Conservation (phyloP, 306 rosid species). For the Comarum palustre region DNA sequence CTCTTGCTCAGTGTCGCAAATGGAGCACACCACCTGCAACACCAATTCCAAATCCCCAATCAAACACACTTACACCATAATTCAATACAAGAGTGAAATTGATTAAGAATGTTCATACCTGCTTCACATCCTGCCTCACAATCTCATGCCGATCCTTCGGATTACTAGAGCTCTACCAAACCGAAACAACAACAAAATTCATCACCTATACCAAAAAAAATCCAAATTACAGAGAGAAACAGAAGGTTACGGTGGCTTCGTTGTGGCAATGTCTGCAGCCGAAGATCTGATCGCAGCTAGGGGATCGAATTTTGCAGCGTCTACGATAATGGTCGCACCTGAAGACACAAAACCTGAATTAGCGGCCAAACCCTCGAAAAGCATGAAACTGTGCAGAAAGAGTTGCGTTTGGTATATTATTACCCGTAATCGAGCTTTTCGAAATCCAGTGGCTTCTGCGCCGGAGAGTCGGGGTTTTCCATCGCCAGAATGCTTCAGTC, state of each 20-base stretch:
- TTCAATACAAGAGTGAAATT: neutral
- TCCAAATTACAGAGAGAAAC: neutral
- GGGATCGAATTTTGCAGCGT: constrained; percentile 66
- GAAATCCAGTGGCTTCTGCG: constrained; percentile 9
- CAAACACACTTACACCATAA: neutral
- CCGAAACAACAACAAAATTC: neutral
- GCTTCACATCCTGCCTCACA: constrained; percentile 57
- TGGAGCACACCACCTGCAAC: constrained; percentile 55
- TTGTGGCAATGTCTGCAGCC: constrained; percentile 75
- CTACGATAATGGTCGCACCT: constrained; percentile 63
- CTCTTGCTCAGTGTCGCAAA: constrained; percentile 63
- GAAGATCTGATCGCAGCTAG: constrained; percentile 61
- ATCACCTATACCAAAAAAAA: neutral
- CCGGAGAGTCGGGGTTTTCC: constrained; percentile 21
- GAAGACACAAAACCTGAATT: neutral
- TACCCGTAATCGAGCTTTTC: constrained; percentile 49
- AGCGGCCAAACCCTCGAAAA: neutral
- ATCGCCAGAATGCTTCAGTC: too few relatives aligned
- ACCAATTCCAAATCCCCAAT: constrained; percentile 22
- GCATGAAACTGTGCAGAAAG: too few relatives aligned
- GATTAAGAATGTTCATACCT: constrained; percentile 23
- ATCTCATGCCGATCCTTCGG: constrained; percentile 54
- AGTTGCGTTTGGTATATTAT: neutral
- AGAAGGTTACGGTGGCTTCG: constrained; percentile 52
- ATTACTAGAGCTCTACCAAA: constrained; percentile 46